Evolutionary conservation across 169 alveolate species (phyloP).

Genomic region (Plasmodium billcollinsi): DNA sequence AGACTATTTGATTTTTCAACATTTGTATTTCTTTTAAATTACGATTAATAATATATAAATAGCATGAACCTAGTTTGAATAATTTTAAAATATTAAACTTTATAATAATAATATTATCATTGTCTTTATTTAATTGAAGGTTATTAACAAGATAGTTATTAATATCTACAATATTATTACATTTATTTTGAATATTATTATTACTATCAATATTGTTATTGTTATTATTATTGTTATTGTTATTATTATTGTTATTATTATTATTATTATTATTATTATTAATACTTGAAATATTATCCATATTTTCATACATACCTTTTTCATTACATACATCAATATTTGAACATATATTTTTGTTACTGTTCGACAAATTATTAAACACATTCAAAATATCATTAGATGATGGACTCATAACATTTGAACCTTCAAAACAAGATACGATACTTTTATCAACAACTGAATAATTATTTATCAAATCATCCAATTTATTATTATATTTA

Average conservation of each 20-base stretch:
- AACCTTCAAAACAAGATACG: not conserved
- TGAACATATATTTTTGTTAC: not conserved
- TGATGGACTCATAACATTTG: not conserved
- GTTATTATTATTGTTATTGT: not conserved
- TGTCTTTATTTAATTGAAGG: not conserved
- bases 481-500: conserved; percentile 9
- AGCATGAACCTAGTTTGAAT: conserved; percentile 48
- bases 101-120: conserved; percentile 23
- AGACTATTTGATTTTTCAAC: conserved; percentile 17
- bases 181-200: no score
- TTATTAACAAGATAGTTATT: not conserved
- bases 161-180: no score
- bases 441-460: not conserved
- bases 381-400: conserved; percentile 5
- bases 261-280: not conserved
- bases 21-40: conserved; percentile 52
- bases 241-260: not conserved
- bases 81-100: conserved; percentile 49
- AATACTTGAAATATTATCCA: not conserved
- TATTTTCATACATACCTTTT: not conserved
- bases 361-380: not conserved
- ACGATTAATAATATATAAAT: conserved; percentile 54
- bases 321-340: not conserved
- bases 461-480: not conserved
- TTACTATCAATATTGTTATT: not conserved